phyloP scores from a whole-genome alignment of 352 stramenopile species.

The Phytopythium mirpurense region DNA sequence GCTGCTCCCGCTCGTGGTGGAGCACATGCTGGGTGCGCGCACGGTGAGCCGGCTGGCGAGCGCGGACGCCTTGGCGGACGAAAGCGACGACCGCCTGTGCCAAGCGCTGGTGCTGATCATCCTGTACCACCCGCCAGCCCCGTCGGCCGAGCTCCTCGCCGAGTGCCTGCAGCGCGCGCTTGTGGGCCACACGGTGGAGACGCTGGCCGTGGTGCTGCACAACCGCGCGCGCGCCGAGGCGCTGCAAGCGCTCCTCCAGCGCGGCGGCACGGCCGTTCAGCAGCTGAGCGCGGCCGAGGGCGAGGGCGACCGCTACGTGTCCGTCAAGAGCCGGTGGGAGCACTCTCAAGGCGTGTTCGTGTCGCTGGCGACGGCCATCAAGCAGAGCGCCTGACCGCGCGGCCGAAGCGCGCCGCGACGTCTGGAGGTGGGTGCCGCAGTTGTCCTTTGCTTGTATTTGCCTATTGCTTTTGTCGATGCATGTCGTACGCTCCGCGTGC shows the following conservation, averaged over 20 bases:
- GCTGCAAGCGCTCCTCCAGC: constrained; percentile 70
- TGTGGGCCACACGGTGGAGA: constrained; percentile 44
- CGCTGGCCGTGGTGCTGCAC: constrained; percentile 67
- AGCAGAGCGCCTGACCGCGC: constrained; percentile 56
- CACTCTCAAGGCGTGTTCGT: constrained; percentile 66
- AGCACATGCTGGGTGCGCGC: constrained; percentile 47
- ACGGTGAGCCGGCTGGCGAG: constrained; percentile 23
- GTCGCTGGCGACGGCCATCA: constrained; percentile 71
- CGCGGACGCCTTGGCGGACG: constrained; percentile 17
- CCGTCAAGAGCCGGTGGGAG: constrained; percentile 59
- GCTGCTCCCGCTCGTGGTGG: constrained; percentile 60
- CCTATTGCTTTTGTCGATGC: too few species aligned
- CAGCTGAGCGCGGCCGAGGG: constrained; percentile 25
- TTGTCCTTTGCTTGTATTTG: too few species aligned
- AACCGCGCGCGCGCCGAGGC: constrained; percentile 66
- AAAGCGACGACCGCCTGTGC: constrained; percentile 55
- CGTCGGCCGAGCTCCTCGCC: constrained; percentile 54
- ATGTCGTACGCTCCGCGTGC: too few species aligned
- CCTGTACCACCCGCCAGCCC: constrained; percentile 73
- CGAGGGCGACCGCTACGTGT: constrained; percentile 17
- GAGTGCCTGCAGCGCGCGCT: constrained; percentile 60
- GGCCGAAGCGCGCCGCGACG: too few species aligned
- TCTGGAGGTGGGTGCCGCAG: too few species aligned
- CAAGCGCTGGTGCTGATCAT: constrained; percentile 80
- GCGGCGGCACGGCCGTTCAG: constrained; percentile 46